phyloP scores from a whole-genome alignment of 106 monocot genomes.

The Allium fistulosum region DNA sequence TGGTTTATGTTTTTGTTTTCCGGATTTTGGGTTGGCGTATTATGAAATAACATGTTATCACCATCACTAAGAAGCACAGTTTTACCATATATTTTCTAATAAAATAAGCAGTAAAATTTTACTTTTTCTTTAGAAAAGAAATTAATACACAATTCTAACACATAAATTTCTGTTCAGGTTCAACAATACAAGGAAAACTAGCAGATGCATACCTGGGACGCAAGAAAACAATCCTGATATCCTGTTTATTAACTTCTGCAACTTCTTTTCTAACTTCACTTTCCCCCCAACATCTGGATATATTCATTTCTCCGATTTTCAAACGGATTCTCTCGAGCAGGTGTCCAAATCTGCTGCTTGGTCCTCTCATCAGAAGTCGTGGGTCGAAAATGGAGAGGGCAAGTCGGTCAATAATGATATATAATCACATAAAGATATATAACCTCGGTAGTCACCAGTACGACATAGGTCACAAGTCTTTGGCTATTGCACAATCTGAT shows the following conservation, averaged over 20 bases:
- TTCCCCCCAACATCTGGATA: slow-evolving; percentile 61
- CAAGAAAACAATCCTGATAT: slow-evolving; percentile 61
- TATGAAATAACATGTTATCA: no score
- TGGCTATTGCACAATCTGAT: no score
- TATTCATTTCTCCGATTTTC: slow-evolving; percentile 68
- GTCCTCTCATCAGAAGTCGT: slow-evolving; percentile 74
- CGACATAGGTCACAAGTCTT: no score
- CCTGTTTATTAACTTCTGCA: slow-evolving; percentile 52
- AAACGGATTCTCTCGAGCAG: slow-evolving; percentile 70
- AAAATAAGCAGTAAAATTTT: no score
- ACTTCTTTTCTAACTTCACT: slow-evolving; percentile 57
- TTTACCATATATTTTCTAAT: no score
- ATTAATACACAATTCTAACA: no score
- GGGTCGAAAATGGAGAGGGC: slow-evolving; percentile 66
- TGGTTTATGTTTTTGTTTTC: no score
- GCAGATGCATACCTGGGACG: slow-evolving; percentile 58
- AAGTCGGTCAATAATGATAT: slow-evolving; percentile 70
- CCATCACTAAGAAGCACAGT: no score
- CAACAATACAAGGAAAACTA: slow-evolving; percentile 42
- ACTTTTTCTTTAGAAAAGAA: no score
- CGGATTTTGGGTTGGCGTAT: no score
- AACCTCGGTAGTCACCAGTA: no score
- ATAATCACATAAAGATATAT: no score
- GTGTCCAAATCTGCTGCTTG: slow-evolving; percentile 69
- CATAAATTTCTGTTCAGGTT: slow-evolving; percentile 15